These are phyloP conservation scores for Claviceps digitariae DNA, from an alignment of 2,329 filamentous ascomycete species.

Conservation along the genomic window DNA sequence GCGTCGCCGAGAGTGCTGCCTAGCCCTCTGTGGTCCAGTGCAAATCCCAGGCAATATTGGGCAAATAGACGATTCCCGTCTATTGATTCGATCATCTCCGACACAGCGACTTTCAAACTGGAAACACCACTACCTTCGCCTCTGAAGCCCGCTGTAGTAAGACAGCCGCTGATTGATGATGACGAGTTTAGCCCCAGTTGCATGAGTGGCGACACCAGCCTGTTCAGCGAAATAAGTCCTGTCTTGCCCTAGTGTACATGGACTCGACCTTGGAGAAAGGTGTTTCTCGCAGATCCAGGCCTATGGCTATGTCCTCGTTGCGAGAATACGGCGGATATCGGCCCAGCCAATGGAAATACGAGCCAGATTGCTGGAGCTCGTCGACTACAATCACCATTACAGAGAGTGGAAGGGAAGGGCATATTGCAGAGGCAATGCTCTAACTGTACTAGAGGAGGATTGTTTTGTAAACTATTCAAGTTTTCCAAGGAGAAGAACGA, in stretches of 20 bases:
- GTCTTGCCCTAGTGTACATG: neutral
- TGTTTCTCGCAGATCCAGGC: neutral
- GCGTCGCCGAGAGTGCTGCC: neutral
- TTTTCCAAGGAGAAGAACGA: neutral
- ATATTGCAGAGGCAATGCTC: conserved; percentile 8
- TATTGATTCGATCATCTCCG: neutral
- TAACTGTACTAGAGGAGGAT: conserved; percentile 3
- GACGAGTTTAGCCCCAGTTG: neutral
- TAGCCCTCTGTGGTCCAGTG: neutral
- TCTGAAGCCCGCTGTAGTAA: neutral
- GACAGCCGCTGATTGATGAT: neutral
- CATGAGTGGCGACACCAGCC: neutral
- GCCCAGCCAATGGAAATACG: neutral
- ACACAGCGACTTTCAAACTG: neutral
- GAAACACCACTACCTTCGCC: neutral
- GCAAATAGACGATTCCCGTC: neutral
- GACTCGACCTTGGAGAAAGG: conserved; percentile 1
- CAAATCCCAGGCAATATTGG: neutral
- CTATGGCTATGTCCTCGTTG: conserved; percentile 11
- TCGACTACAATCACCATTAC: conserved; percentile 7
- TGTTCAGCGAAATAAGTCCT: neutral
- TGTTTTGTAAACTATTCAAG: conserved; percentile 7
- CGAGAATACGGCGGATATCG: conserved; percentile 3
- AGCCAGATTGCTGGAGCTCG: neutral
- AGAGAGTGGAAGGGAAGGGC: neutral